phyloP scores from a whole-genome alignment of 2,329 filamentous ascomycete genomes.

The Penicillium crustosum region DNA sequence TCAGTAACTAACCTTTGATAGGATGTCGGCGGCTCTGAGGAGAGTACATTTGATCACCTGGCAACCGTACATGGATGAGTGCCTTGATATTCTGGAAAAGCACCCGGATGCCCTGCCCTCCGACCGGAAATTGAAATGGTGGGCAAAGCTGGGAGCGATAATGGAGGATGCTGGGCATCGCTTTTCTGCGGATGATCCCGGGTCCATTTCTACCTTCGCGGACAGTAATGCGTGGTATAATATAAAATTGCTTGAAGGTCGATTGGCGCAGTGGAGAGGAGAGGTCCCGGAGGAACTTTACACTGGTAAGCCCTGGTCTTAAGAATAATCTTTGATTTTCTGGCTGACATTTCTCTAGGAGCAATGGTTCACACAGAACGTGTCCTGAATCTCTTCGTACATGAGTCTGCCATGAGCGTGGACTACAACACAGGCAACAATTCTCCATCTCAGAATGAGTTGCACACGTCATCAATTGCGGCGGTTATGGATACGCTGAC shows the following conservation, averaged over 20 bases:
- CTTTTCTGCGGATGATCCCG: constrained; percentile 66
- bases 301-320: constrained; percentile 52
- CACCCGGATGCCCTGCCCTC: constrained; percentile 58
- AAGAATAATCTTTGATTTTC: not conserved
- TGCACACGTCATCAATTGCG: constrained; percentile 46
- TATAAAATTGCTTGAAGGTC: constrained; percentile 63
- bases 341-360: constrained; percentile 43
- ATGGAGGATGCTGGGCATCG: constrained; percentile 68
- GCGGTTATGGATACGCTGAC: constrained; percentile 67
- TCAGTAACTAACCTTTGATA: constrained; percentile 27
- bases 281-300: constrained; percentile 55
- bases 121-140: constrained; percentile 57
- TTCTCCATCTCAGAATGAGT: constrained; percentile 21
- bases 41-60: constrained; percentile 60
- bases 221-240: constrained; percentile 65
- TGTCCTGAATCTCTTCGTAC: constrained; percentile 69
- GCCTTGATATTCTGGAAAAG: constrained; percentile 56
- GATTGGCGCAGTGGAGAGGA: constrained; percentile 60
- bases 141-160: constrained; percentile 60
- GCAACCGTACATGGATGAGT: constrained; percentile 64
- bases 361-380: constrained; percentile 64
- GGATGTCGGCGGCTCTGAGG: constrained; percentile 59
- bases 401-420: constrained; percentile 70
- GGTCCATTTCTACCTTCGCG: constrained; percentile 53
- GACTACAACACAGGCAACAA: constrained; percentile 52